A percentile compares a stretch with the other conserved stretches of the same genome.
phyloP scores from a whole-genome alignment of 441 rosid species.

The Lepidium campestre region DNA sequence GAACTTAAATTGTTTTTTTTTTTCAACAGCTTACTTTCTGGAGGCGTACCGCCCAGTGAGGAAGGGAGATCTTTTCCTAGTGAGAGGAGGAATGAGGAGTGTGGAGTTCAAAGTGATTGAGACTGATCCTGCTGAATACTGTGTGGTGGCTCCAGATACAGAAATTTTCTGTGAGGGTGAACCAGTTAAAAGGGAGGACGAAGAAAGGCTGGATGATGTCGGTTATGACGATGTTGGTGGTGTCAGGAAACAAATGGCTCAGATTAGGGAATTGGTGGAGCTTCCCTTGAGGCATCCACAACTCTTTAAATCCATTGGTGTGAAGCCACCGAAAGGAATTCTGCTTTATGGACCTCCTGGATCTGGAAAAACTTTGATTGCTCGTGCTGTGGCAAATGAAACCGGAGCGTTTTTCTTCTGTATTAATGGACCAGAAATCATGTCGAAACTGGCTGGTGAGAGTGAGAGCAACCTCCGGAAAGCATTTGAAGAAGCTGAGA shows the following conservation, averaged over 20 bases:
- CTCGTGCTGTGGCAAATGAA: conserved; percentile 41
- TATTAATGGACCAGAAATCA: conserved; percentile 42
- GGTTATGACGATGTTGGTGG: conserved; percentile 46
- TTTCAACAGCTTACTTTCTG: conserved; percentile 30
- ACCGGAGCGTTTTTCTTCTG: conserved; percentile 33
- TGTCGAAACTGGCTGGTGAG: conserved; percentile 41
- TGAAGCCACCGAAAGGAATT: conserved; percentile 44
- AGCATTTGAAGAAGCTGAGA: conserved; percentile 39
- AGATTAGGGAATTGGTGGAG: conserved; percentile 36
- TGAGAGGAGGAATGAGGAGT: conserved; percentile 42
- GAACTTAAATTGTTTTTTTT: not conserved
- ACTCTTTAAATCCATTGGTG: conserved; percentile 38
- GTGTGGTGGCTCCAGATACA: conserved; percentile 38
- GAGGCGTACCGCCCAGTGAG: conserved; percentile 34
- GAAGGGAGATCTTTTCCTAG: conserved; percentile 39
- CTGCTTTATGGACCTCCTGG: conserved; percentile 40
- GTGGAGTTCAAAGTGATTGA: conserved; percentile 42
- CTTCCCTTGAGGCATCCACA: conserved; percentile 38
- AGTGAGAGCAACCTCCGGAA: conserved; percentile 40
- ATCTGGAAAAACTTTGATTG: conserved; percentile 38
- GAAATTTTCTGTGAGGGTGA: conserved; percentile 36
- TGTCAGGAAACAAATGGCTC: conserved; percentile 38
- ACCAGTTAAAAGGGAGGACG: conserved; percentile 36
- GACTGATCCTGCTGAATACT: conserved; percentile 38
- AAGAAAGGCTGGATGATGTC: conserved; percentile 37